Evolutionary conservation across 345 rosid genomes (phyloP).

Genomic region (Syzygium jambos): DNA sequence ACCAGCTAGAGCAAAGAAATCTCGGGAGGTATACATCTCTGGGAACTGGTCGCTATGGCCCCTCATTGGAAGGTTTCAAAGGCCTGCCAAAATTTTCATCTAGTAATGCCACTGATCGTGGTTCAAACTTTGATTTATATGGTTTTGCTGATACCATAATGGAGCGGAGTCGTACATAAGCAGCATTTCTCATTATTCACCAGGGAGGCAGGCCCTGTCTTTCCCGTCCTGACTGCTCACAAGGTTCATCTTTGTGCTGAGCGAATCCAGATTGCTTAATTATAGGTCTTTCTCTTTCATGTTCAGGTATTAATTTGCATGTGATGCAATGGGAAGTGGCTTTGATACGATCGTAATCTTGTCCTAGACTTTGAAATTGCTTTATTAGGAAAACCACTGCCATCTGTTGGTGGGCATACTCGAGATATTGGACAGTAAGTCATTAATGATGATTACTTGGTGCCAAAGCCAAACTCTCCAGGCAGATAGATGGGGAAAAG

Average conservation of each 20-base stretch:
- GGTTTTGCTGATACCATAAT: slow-evolving; percentile 25
- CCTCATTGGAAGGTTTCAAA: slow-evolving; percentile 18
- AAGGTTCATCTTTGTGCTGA: background rate
- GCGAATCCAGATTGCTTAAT: background rate
- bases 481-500: background rate
- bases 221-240: background rate
- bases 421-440: background rate
- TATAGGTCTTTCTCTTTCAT: background rate
- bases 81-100: background rate
- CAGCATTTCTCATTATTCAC: background rate
- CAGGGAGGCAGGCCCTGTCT: background rate
- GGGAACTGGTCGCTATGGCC: slow-evolving; percentile 16
- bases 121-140: background rate
- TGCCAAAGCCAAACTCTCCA: background rate
- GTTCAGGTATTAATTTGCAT: background rate
- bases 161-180: background rate
- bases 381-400: background rate
- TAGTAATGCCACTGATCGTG: background rate
- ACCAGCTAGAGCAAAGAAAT: slow-evolving; percentile 18
- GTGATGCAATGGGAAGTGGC: background rate
- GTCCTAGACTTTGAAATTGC: background rate
- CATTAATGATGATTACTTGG: background rate
- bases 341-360: background rate
- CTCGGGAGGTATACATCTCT: slow-evolving; percentile 14
- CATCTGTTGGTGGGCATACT: background rate